These are phyloP conservation scores for Fabrea salina DNA, from an alignment of 169 alveolate genomes.

Conservation along the genomic window DNA sequence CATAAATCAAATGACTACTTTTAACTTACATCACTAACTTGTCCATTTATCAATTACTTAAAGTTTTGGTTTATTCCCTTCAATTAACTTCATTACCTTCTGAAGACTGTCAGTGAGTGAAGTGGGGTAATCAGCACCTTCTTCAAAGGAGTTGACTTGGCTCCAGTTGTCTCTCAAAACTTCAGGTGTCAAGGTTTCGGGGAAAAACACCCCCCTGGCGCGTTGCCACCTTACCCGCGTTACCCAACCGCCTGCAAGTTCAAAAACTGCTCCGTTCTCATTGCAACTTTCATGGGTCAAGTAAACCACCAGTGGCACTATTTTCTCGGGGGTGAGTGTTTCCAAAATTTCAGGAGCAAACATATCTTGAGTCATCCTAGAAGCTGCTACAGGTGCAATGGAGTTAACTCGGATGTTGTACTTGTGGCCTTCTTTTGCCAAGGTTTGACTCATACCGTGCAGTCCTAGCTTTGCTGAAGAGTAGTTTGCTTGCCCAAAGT, in stretches of 20 bases:
- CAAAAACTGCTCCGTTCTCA: conserved; percentile 63
- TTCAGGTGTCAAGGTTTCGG: conserved; percentile 59
- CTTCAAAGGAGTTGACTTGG: neutral
- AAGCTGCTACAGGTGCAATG: conserved; percentile 84
- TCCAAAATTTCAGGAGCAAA: conserved; percentile 65
- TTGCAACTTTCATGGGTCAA: conserved; percentile 68
- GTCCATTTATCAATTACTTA: no score
- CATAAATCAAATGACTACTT: conserved; percentile 16
- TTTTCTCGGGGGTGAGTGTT: conserved; percentile 77
- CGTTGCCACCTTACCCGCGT: conserved; percentile 77
- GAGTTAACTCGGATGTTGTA: conserved; percentile 82
- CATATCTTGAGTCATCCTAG: conserved; percentile 74
- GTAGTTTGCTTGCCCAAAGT: conserved; percentile 88
- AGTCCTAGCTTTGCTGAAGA: conserved; percentile 89
- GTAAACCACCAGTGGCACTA: conserved; percentile 82
- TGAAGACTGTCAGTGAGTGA: neutral
- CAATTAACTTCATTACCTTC: neutral
- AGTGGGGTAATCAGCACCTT: neutral
- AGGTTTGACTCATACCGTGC: conserved; percentile 83
- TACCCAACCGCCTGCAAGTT: conserved; percentile 82
- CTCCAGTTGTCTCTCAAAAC: conserved; percentile 43
- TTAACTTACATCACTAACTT: conserved; percentile 22
- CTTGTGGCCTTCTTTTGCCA: conserved; percentile 88
- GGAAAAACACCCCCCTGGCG: conserved; percentile 51
- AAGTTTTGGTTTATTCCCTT: conserved; percentile 10